Evolutionary conservation across 176 grass and related monocot species (phyloP), one percentile per base, ranked within the genome.

Genomic region (Aechmea fasciata): DNA sequence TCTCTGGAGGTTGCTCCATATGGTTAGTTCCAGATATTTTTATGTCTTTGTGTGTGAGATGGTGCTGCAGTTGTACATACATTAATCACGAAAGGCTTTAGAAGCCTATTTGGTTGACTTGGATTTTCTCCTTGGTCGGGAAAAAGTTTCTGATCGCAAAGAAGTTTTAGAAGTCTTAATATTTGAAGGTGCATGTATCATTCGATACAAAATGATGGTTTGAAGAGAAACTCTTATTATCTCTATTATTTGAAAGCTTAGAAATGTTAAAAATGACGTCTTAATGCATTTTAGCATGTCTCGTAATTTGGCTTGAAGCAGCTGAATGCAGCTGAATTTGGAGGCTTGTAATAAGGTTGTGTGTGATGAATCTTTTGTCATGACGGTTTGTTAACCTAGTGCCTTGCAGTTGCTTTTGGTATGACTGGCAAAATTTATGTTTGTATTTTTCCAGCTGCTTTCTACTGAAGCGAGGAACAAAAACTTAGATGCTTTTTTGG

Each of bases 11-110:
- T 84, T 57, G 80, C 57, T 75, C 62, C 63, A 28, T 50, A 75
- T 75, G 65, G 78, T 66, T 81, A 88, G 73, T 84, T 78, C 74
- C 82, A 69, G 9, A 74, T 52, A 47, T 88, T 81, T 79, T 88
- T 13, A 14, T 8, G 11, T 10, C 71, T 75, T 52, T 13, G 13
- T 10, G 66, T 57, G 82, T 84, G 54, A 81, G 78, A 84, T 68
- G 66, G 71, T 78, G 66, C 15, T 78, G 75, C 81, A 84, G 77
- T 47, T 78, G 78, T 78, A 81, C 81, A 84, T 84, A 88, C 64
- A 88, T 78, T 78, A 74, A 67, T 84, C 67, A 75, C 74, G 82
- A 71, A 81, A 68, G 71, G 78, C 65, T 69, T 54, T 68, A 78
- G 71, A 75, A 75, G 59, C 48, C 77, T 73, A 66, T 76, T 83